Base-by-base conservation (phyloP, 1,284 basidiomycete genomes). In the Phylloboletellus chloephorus region DNA sequence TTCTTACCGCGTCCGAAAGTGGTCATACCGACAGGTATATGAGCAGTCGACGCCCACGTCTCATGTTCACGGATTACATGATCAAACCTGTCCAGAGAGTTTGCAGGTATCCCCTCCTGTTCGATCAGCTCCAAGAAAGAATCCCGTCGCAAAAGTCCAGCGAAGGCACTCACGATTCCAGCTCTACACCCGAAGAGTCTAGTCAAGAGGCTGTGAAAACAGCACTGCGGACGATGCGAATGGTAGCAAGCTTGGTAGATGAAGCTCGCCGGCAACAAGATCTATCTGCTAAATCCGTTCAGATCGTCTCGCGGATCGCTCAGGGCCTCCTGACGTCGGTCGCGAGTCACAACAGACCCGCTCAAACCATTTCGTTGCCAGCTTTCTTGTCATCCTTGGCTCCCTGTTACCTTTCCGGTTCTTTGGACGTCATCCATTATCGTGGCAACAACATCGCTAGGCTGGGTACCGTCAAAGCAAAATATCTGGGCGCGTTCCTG, bases 31-130 rank as follows among this genome's bases (percentile, higher is more conserved):
- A 48, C 4, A 42, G 37, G 15, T 48, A 50, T 9, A 16, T 38
- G 3, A 34, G 7, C 23, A 40, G 22, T 36, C 49, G 47, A 43
- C 52, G 51, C 37, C 50, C 62, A 7, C 72, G 74, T 33, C 75
- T 92, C 36, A 69, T 71, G 43, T 77, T 87, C 56, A 69, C 78
- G 51, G 90, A 94, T 64, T 88, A 90, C 58, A 71, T 94, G 64
- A 93, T 94, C 65, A 88, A 89, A 60, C 90, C 90, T 5, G 75
- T 93, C 13, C 90, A 94, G 63, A 72, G 90, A 29, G 82, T 94
- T 33, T 94, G 91, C 72, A 88, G 85, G 54, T 97, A 97, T 58
- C 90, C 91, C 7, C 73, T 96, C 30, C 73, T 97, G 10, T 76
- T 97, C 25, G 81, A 82, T 44, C 79, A 88, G 52, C 74, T 96